Evolutionary conservation across 805 yeast genomes (phyloP).

Genomic region (Lachancea nothofagi): DNA sequence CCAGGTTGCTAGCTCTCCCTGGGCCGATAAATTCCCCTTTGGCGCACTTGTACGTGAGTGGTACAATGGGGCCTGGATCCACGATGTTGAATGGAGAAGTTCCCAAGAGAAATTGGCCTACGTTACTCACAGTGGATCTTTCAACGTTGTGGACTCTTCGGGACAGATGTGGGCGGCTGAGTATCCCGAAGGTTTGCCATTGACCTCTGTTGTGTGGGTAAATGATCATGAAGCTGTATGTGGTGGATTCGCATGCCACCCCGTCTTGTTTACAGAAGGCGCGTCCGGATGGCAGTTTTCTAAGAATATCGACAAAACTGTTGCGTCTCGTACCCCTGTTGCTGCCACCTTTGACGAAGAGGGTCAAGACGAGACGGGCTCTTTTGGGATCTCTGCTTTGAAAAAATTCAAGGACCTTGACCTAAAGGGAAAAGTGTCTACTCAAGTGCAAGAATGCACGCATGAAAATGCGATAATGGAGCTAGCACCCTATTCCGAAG

Average conservation of each 20-base stretch:
- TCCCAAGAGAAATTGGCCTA: slow-evolving; percentile 72
- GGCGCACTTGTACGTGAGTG: slow-evolving; percentile 52
- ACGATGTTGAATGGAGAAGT: slow-evolving; percentile 82
- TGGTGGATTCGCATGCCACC: slow-evolving; percentile 91
- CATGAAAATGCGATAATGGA: slow-evolving; percentile 88
- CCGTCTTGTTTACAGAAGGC: slow-evolving; percentile 75
- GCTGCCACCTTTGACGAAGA: slow-evolving; percentile 36
- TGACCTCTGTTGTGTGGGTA: slow-evolving; percentile 66
- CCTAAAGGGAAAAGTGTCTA: slow-evolving; percentile 73
- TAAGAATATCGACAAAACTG: slow-evolving; percentile 51
- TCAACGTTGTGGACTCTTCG: slow-evolving; percentile 63
- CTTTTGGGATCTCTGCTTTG: slow-evolving; percentile 67
- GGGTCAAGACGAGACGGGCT: slow-evolving; percentile 46
- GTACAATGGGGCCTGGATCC: slow-evolving; percentile 82
- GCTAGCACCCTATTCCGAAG: slow-evolving; percentile 46
- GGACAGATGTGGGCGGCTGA: slow-evolving; percentile 21
- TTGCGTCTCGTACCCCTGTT: slow-evolving; percentile 9
- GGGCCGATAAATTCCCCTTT: slow-evolving; percentile 96
- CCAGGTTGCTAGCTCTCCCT: slow-evolving; percentile 49
- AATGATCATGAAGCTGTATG: slow-evolving; percentile 64
- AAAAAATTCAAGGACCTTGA: slow-evolving; percentile 95
- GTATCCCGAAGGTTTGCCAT: slow-evolving; percentile 56
- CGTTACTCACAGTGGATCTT: slow-evolving; percentile 81
- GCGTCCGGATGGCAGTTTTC: slow-evolving; percentile 56
- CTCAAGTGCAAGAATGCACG: slow-evolving; percentile 51